phyloP scores from a whole-genome alignment of 345 rosid genomes.

The Ceriops decandra region DNA sequence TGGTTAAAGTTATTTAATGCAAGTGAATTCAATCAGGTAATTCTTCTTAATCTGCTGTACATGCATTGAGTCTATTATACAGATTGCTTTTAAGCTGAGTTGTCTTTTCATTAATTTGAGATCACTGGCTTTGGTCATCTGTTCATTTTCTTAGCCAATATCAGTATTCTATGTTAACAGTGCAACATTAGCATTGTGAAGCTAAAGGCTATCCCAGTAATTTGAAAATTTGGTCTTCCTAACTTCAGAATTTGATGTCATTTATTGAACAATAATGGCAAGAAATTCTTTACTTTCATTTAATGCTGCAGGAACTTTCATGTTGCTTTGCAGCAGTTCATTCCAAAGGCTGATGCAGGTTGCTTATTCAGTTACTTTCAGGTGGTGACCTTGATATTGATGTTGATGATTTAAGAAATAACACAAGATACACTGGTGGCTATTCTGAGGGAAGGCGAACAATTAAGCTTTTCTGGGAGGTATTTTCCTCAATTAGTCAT shows the following conservation, averaged over 20 bases:
- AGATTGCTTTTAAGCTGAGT: background rate
- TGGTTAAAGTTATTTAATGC: slow-evolving; percentile 96
- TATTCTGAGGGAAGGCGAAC: slow-evolving; percentile 85
- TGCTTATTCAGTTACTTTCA: slow-evolving; percentile 70
- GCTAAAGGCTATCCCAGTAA: too few species aligned
- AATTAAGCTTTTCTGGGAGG: slow-evolving; percentile 95
- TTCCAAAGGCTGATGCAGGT: slow-evolving; percentile 13
- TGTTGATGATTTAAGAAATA: slow-evolving; percentile 71
- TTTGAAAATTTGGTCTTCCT: too few species aligned
- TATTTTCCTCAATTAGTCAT: slow-evolving; percentile 13
- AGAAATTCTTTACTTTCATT: background rate
- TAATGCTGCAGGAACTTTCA: slow-evolving; percentile 1
- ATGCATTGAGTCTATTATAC: background rate
- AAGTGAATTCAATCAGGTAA: slow-evolving; percentile 93
- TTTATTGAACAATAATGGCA: too few species aligned
- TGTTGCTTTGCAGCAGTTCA: background rate
- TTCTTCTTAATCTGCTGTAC: background rate
- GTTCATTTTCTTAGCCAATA: too few species aligned
- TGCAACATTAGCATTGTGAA: too few species aligned
- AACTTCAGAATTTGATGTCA: too few species aligned
- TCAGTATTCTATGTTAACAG: too few species aligned
- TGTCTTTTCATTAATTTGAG: background rate
- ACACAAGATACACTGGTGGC: slow-evolving; percentile 89
- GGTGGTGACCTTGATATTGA: slow-evolving; percentile 92
- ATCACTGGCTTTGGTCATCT: background rate